Evolutionary conservation across 805 yeast genomes (phyloP).

Genomic region (Candida ascalaphidarum): DNA sequence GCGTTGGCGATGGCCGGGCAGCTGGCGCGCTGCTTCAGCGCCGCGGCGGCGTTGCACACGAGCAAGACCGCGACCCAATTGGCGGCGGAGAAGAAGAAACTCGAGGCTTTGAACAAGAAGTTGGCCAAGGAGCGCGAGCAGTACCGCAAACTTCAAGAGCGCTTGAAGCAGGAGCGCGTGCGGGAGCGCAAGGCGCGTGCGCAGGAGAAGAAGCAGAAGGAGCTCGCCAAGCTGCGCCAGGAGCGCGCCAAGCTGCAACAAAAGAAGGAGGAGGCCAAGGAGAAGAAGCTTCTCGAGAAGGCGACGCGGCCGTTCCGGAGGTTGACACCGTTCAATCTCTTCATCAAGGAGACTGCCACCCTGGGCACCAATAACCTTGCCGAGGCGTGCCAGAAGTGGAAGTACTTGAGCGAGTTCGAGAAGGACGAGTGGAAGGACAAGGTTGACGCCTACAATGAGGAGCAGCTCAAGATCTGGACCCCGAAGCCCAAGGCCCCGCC

Average conservation of each 20-base stretch:
- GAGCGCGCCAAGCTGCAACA: conserved; percentile 5
- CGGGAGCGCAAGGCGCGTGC: conserved; percentile 8
- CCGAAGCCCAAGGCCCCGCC: conserved; percentile 28
- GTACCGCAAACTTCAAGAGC: conserved; percentile 7
- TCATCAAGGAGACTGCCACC: conserved; percentile 12
- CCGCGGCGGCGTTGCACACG: no score
- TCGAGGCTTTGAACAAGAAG: conserved; percentile 10
- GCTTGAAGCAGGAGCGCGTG: conserved; percentile 10
- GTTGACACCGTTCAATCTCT: conserved; percentile 15
- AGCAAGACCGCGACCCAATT: no score
- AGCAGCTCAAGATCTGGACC: conserved; percentile 12
- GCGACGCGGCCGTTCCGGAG: conserved; percentile 17
- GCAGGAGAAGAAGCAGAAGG: conserved; percentile 5
- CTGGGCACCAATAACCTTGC: conserved; percentile 6
- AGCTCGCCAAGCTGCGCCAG: conserved; percentile 4
- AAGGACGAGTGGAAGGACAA: conserved; percentile 14
- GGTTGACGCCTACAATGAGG: conserved; percentile 22
- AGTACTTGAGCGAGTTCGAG: conserved; percentile 16
- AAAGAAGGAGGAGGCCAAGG: conserved; percentile 5
- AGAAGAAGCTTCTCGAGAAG: conserved; percentile 5
- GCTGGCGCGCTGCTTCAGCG: no score
- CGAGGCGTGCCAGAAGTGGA: conserved; percentile 16
- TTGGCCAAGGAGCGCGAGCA: conserved; percentile 9
- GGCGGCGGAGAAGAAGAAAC: conserved; percentile 7
- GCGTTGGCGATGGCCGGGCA: no score